Base-by-base conservation (phyloP, 1,284 basidiomycete species). In the Trichosporon ovoides region DNA sequence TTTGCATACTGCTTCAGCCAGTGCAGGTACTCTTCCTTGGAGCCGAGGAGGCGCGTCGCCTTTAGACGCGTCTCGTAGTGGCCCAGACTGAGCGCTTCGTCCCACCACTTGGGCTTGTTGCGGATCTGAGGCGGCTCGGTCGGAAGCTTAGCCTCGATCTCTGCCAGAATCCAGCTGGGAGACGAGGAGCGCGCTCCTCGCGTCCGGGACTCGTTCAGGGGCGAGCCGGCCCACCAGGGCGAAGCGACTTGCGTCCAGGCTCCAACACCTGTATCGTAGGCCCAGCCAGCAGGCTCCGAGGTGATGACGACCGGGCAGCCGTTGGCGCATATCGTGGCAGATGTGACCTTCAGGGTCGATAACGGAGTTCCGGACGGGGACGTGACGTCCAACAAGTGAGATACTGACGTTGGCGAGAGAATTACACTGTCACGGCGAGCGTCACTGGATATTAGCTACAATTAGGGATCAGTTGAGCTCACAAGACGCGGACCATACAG, bases 11-110 rank as follows among this genome's bases (percentile, higher is more conserved):
- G 68, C 56, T 86, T 67, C 65, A 95, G 71, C 58, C 84, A 85
- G 67, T 85, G 82, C 74, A 85, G 87, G 76, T 88, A 93, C 76
- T 96, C 92, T 49, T 80, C 76, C n/a, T 84, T 83, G 65, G 90
- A 92, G 18, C 90, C 87, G 37, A 93, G 77, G 38, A 84, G 73
- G 61, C 81, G 83, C 12, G 88, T 84, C 4, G 86, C 84, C 67
- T 86, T 84, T 74, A 94, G 74, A 60, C 85, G 83, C 49, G 84
- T 85, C 79, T 96, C 93, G 58, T 93, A 78, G 76, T 94, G 89
- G 2, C 87, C 88, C 9, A 95, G 80, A 10, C 88, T 88, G 66
- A 91, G 72, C 14, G 90, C 89, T 5, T 84, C 79, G 58, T 76
- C 81, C 87, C 88, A 93, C 85, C 88, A 91, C 61, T 83, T 77